Conservation (phyloP, 805 yeast genomes). For the Yarrowia alimentaria region DNA sequence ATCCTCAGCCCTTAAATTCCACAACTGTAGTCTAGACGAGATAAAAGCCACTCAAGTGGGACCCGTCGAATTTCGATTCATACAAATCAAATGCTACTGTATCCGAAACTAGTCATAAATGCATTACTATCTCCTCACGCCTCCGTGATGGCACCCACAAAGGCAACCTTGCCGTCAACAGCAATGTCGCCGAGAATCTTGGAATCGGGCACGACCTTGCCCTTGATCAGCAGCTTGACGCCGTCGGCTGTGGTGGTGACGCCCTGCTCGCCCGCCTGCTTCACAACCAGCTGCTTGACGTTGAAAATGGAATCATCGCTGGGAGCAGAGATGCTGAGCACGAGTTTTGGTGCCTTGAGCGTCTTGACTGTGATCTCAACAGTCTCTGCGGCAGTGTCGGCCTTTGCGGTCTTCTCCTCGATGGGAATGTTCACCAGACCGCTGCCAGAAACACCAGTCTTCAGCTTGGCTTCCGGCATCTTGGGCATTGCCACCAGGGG, state of each 20-base stretch:
- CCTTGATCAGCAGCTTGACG: conserved; percentile 27
- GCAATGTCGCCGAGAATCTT: conserved; percentile 28
- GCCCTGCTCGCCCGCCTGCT: conserved; percentile 19
- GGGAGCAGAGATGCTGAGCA: conserved; percentile 6
- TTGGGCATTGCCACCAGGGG: conserved; percentile 23
- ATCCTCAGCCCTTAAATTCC: no score
- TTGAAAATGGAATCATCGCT: conserved; percentile 18
- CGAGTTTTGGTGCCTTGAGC: conserved; percentile 22
- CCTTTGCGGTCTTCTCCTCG: conserved; percentile 10
- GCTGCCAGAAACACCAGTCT: conserved; percentile 6
- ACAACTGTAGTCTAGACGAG: no score
- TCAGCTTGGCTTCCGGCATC: conserved; percentile 27
- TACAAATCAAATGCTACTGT: no score
- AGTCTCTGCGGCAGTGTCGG: conserved; percentile 12
- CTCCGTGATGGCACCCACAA: conserved; percentile 21
- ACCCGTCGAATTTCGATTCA: no score
- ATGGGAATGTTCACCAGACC: conserved; percentile 18
- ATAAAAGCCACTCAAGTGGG: no score
- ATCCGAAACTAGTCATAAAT: neutral
- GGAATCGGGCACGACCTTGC: conserved; percentile 29
- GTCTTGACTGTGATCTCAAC: conserved; percentile 24
- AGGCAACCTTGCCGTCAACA: conserved; percentile 26
- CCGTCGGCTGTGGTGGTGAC: conserved; percentile 11
- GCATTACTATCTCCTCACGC: conserved; percentile 1
- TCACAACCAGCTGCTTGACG: conserved; percentile 23